These are phyloP conservation scores for Aspergillus carlsbadensis DNA, from an alignment of 495 filamentous ascomycete species.

Conservation along the genomic window DNA sequence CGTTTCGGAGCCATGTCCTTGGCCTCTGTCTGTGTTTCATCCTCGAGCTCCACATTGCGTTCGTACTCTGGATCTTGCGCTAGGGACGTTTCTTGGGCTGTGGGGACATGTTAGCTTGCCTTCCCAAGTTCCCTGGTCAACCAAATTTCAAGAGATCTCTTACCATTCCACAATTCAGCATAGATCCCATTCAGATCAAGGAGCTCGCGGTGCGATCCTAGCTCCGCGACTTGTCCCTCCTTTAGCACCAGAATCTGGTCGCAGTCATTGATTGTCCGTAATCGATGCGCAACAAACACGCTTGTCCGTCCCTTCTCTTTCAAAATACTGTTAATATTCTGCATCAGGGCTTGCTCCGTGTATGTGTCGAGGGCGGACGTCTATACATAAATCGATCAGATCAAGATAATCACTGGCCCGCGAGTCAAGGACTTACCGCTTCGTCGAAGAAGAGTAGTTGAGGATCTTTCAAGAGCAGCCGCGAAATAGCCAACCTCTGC, in stretches of 20 bases:
- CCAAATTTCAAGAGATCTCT: slow-evolving; percentile 28
- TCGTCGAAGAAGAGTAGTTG: slow-evolving; percentile 96
- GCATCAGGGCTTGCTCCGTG: slow-evolving; percentile 87
- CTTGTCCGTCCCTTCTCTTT: slow-evolving; percentile 86
- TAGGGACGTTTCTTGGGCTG: slow-evolving; percentile 49
- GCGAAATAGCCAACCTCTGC: slow-evolving; percentile 84
- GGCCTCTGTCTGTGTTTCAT: slow-evolving; percentile 15
- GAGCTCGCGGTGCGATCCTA: slow-evolving; percentile 80
- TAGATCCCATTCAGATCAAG: slow-evolving; percentile 81
- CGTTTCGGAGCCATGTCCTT: slow-evolving; percentile 17
- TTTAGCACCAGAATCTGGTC: slow-evolving; percentile 91
- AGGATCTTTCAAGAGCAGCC: slow-evolving; percentile 88
- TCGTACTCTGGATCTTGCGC: slow-evolving; percentile 34
- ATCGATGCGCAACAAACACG: slow-evolving; percentile 88
- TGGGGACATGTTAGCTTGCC: slow-evolving; percentile 13
- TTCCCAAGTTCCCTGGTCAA: neutral
- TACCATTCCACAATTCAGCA: slow-evolving; percentile 86
- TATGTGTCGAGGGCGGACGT: slow-evolving; percentile 95
- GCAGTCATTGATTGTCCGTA: slow-evolving; percentile 92
- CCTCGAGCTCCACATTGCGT: slow-evolving; percentile 22
- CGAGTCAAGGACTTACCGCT: slow-evolving; percentile 54
- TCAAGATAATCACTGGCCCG: neutral
- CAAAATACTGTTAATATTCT: slow-evolving; percentile 92
- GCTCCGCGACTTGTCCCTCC: slow-evolving; percentile 79
- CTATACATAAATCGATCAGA: slow-evolving; percentile 27